Base-by-base conservation (phyloP, 345 rosid genomes). In the Conringia planisiliqua region DNA sequence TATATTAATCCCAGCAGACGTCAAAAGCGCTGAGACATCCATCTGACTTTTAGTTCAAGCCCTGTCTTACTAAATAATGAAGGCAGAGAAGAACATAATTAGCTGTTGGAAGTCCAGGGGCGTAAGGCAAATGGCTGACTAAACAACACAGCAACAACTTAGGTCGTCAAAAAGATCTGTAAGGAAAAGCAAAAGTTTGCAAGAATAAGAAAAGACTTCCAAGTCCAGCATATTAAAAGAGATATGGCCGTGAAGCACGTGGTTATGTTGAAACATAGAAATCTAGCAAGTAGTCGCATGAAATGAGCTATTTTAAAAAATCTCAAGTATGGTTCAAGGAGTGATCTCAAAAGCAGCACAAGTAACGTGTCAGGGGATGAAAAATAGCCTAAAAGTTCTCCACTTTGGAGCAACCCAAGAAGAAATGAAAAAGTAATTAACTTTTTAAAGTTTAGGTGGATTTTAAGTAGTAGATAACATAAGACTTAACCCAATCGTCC, bases 1-100 rank as follows among this genome's bases (percentile, higher is more conserved):
- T 58, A 85, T 50, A 68, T 95, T 95, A 52, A 95, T 90, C 80
- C 91, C 98, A 30, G 88, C 96, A 42, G 97, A 95, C 27, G 99
- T 95, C 56, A 95, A 63, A 51, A 95, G 85, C 17, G 90, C 92
- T 33, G 69, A 71, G 69, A 95, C 14, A 60, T 90, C 83, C 99
- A 95, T 92, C 83, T 73, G 72, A 29, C 77, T 70, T 39, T 54
- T 70, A 67, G 72, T 77, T 71, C 73, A 77, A 81, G 27, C 60
- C n/a, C 62, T 66, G 59, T 42, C 63, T 68, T 68, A 64, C 52
- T 73, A 68, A 46, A 66, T 18, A 22, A 50, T 62, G 52, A 67
- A 66, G 59, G 16, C 57, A 48, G 40, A 6, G 71, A 68, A 62
- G 61, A 54, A 54, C 64, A 69, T 42, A 36, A 46, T 43, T 13